Evolutionary conservation across 1,284 basidiomycete genomes (phyloP), one percentile per base, ranked within the genome.

Genomic region (Pseudozyma tsukubaensis): DNA sequence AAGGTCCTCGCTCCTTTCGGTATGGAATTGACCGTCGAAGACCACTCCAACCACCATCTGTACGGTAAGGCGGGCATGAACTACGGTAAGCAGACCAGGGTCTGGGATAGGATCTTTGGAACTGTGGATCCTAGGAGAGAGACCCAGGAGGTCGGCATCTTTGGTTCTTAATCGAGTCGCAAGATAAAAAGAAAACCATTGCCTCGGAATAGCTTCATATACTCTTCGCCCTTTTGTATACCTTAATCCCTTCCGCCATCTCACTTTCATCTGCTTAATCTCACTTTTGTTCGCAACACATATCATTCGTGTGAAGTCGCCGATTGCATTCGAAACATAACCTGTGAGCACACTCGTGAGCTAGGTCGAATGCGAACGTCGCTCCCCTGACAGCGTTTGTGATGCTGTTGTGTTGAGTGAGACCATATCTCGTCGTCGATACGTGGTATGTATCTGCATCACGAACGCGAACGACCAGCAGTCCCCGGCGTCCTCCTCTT

Each of bases 11-110:
- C 62, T 13, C 68, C 69, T 7, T 69, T 83, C 32, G 77, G 68
- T 9, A 67, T 79, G 71, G 84, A 83, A 32, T 58, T 85, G 19
- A 68, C 72, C 13, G 59, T 82, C 4, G 84, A 85, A 52, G 84
- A 85, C 53, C 83, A 85, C 61, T 80, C 81, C 47, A 66, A 84
- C 40, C 85, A 85, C 59, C 84, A 85, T 58, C 66, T 83, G 11
- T 72, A 72, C 42, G 84, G 84, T 4, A 79, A 67, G 47, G 67
- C 59, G 24, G 72, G 68, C 11, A 69, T 69, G 59, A 81, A 82
- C 63, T 84, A 81, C 62, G 84, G 83, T 13, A 84, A 85, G 59
- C 83, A 85, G 67, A 80, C 80, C 8, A 51, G 79, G 3, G 52
- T 84, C 5, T 84, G 80, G 80, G 83, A 84, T 45, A 54, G 69